phyloP scores from a whole-genome alignment of 352 stramenopile genomes.

The Blastocystis sp. region DNA sequence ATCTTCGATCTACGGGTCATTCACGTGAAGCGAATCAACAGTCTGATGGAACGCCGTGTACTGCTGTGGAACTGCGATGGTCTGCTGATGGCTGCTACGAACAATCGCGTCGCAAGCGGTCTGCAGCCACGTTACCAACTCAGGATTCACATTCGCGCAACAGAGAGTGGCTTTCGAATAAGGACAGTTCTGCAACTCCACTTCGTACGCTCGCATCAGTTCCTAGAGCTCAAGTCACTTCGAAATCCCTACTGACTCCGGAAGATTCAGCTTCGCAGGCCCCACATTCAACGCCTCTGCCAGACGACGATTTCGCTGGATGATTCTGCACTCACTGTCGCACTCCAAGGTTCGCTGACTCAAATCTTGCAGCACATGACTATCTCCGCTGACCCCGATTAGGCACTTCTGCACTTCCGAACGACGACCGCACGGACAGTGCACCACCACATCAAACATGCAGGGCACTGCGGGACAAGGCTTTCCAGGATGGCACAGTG shows the following conservation, averaged over 20 bases:
- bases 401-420: constrained; percentile 51
- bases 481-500: constrained; percentile 34
- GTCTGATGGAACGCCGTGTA: background rate
- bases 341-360: constrained; percentile 42
- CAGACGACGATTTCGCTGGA: constrained; percentile 40
- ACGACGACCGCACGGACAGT: constrained; percentile 52
- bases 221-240: background rate
- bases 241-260: background rate
- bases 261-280: background rate
- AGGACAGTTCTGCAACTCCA: constrained; percentile 48
- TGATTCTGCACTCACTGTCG: constrained; percentile 55
- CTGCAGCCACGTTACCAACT: constrained; percentile 54
- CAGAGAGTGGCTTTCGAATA: constrained; percentile 30
- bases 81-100: background rate
- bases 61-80: background rate
- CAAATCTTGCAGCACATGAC: constrained; percentile 1
- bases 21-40: background rate
- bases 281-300: constrained; percentile 55
- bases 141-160: constrained; percentile 17
- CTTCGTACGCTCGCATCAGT: constrained; percentile 28
- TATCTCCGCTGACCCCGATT: constrained; percentile 12
- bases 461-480: constrained; percentile 26
- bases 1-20: background rate
- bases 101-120: constrained; percentile 39
- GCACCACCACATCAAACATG: constrained; percentile 51